Percentiles rank a stretch among this genome's conserved stretches.
phyloP scores from a whole-genome alignment of 192 early-diverging fungal genomes.

The Backusella australiensis region DNA sequence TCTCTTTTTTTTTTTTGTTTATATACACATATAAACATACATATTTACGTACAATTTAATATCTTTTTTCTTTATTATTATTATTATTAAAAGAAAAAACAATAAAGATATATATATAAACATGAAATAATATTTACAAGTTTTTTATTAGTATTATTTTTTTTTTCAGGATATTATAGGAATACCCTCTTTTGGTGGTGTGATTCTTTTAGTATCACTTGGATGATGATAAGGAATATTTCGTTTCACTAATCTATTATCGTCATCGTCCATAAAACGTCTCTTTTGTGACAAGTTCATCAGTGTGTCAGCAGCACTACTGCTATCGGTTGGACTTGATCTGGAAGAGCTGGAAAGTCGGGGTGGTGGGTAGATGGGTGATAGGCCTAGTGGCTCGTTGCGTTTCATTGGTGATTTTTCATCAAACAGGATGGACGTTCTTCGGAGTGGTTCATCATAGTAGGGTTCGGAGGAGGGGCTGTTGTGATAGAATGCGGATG shows the following conservation, averaged over 20 bases:
- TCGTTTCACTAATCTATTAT: conserved; percentile 8
- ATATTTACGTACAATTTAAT: not conserved
- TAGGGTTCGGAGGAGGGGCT: not conserved
- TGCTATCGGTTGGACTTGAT: conserved; percentile 8
- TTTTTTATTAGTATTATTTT: not conserved
- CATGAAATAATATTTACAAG: not conserved
- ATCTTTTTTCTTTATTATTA: not conserved
- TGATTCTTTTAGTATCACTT: not conserved
- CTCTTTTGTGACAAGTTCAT: conserved; percentile 13
- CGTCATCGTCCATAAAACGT: not conserved
- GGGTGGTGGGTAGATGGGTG: not conserved
- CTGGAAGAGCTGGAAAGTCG: not conserved
- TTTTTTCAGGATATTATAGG: not conserved
- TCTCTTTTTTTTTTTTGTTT: not conserved
- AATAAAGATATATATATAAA: not conserved
- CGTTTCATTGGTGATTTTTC: conserved; percentile 1
- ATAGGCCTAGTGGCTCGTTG: not conserved
- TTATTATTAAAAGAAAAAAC: not conserved
- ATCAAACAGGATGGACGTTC: conserved; percentile 16
- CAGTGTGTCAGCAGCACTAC: conserved; percentile 10
- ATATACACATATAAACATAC: not conserved
- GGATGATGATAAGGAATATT: not conserved
- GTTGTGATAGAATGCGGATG: conserved; percentile 7
- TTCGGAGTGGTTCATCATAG: conserved; percentile 14
- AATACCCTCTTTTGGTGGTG: conserved; percentile 7